phyloP scores from a whole-genome alignment of 805 yeast genomes.

The Blastobotrys chiropterorum region DNA sequence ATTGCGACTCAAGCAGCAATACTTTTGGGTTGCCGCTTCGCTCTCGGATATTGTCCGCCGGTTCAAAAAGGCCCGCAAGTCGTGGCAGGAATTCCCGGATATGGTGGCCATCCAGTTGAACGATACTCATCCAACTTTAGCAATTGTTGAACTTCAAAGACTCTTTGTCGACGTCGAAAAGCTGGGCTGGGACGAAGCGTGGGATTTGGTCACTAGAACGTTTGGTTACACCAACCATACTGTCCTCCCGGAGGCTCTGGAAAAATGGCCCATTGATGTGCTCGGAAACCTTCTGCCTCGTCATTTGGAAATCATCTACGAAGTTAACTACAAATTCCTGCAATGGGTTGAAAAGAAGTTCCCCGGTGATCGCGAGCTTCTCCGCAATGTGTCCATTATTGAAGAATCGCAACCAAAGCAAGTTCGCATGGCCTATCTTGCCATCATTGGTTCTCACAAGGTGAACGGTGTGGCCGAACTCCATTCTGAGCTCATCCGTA shows the following conservation, averaged over 20 bases:
- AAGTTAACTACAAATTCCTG: slow-evolving; percentile 73
- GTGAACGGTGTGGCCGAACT: slow-evolving; percentile 95
- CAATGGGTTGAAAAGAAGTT: slow-evolving; percentile 66
- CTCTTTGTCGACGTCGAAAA: slow-evolving; percentile 79
- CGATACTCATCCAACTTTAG: slow-evolving; percentile 92
- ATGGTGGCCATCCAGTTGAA: slow-evolving; percentile 87
- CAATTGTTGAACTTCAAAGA: slow-evolving; percentile 84
- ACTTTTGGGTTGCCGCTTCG: slow-evolving; percentile 95
- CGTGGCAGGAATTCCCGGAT: slow-evolving; percentile 81
- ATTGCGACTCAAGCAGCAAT: slow-evolving; percentile 87
- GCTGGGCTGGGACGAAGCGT: slow-evolving; percentile 75
- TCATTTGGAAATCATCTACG: slow-evolving; percentile 85
- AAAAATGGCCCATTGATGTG: slow-evolving; percentile 89
- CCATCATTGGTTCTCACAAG: slow-evolving; percentile 85
- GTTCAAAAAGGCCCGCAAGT: slow-evolving; percentile 67
- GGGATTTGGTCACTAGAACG: slow-evolving; percentile 73
- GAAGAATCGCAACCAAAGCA: slow-evolving; percentile 79
- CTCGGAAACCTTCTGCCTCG: slow-evolving; percentile 78
- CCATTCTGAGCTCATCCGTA: slow-evolving; percentile 84
- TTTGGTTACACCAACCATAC: slow-evolving; percentile 95
- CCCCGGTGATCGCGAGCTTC: slow-evolving; percentile 65
- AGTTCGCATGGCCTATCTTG: slow-evolving; percentile 87
- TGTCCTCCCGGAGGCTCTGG: slow-evolving; percentile 90
- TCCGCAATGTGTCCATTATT: slow-evolving; percentile 70
- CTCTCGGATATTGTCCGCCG: slow-evolving; percentile 86